Evolutionary conservation across 805 yeast genomes (phyloP).

Genomic region (Myxozyma melibiosi): DNA sequence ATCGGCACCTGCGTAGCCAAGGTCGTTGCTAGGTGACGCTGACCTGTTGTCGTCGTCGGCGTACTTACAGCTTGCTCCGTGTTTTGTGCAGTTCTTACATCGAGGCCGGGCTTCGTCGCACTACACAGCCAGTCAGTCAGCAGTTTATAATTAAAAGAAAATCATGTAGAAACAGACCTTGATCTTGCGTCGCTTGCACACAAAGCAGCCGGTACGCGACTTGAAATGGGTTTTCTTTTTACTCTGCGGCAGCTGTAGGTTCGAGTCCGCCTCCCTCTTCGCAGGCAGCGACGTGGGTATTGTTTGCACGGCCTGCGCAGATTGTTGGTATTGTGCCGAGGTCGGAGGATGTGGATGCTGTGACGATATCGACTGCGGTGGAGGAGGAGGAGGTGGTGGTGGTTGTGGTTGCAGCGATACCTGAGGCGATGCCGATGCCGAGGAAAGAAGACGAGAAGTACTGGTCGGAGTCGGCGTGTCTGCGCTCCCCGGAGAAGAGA

Average conservation of each 20-base stretch:
- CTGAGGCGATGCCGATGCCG: no score
- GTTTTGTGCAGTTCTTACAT: constrained; percentile 19
- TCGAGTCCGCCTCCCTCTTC: not conserved
- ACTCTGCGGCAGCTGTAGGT: not conserved
- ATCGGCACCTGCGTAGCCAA: no score
- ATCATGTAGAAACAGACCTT: constrained; percentile 5
- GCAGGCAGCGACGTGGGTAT: not conserved
- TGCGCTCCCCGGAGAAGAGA: no score
- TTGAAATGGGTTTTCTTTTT: constrained; percentile 16
- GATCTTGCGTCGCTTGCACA: constrained; percentile 23
- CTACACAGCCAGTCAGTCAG: not conserved
- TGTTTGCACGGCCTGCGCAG: no score
- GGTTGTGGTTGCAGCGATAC: no score
- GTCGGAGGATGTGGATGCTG: no score
- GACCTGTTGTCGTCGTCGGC: constrained; percentile 5
- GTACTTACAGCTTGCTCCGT: constrained; percentile 19
- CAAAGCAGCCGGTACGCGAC: constrained; percentile 21
- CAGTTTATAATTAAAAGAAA: not conserved
- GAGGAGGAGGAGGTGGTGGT: no score
- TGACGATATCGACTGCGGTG: not conserved
- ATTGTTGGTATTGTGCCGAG: no score
- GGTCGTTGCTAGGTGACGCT: no score
- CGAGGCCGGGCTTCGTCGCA: constrained; percentile 24
- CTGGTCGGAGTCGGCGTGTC: no score
- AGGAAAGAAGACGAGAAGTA: no score